These are phyloP conservation scores for Cucumis melo DNA, from an alignment of 306 rosid genomes.

Conservation along the genomic window DNA sequence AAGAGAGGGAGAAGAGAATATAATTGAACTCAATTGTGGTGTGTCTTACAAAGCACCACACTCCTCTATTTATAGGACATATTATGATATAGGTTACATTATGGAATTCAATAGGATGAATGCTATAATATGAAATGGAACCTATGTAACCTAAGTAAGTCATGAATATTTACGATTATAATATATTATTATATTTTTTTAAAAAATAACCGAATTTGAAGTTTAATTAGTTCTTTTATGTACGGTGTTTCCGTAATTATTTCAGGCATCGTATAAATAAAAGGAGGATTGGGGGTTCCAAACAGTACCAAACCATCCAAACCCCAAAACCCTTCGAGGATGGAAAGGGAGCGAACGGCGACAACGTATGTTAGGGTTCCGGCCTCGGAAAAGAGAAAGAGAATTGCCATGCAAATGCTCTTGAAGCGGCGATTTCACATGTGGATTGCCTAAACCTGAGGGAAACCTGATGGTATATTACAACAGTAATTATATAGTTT, in stretches of 20 bases:
- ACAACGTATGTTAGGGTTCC: background rate
- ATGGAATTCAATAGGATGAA: too few species aligned
- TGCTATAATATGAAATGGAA: too few species aligned
- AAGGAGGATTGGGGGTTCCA: background rate
- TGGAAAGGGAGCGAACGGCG: background rate
- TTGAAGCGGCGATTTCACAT: conserved; percentile 9
- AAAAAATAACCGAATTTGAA: too few species aligned
- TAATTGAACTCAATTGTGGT: too few species aligned
- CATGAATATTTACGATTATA: too few species aligned
- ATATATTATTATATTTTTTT: too few species aligned
- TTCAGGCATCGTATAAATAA: background rate
- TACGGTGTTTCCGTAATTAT: background rate
- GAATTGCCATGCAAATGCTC: background rate
- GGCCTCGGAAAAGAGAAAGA: background rate
- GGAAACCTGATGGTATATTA: conserved; percentile 4
- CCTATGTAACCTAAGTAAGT: too few species aligned
- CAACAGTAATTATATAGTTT: conserved; percentile 1
- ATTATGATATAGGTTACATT: too few species aligned
- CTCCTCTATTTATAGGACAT: too few species aligned
- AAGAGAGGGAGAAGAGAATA: too few species aligned
- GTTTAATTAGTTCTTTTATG: too few species aligned
- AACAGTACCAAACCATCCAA: background rate
- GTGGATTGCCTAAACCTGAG: conserved; percentile 13
- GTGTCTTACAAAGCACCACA: too few species aligned
- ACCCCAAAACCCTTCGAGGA: background rate